Evolutionary conservation across 331 rosid genomes (phyloP), one percentile per base, ranked within the genome.

Genomic region (Stylosanthes scabra): DNA sequence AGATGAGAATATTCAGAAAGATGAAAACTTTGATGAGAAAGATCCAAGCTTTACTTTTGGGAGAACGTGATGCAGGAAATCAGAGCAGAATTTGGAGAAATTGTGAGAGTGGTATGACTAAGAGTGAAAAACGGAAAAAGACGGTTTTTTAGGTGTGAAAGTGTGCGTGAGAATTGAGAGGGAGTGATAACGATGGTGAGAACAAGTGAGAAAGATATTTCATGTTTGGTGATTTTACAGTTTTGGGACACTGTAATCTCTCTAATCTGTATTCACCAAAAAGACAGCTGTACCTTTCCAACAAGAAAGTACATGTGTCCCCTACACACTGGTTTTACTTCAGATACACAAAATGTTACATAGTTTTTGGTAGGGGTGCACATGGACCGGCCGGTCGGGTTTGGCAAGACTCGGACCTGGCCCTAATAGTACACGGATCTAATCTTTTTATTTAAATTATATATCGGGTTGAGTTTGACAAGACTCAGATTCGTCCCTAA

Each of bases 11-110:
- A 20, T 6, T 6, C 1, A 34, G 3, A 4, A 62, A 70, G 68
- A 54, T 42, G 37, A 13, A 0, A 57, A 81, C 40, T 58, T 85
- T 55, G 52, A 42, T 37, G 66, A 37, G 44, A n/a, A 66, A 64
- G 63, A 54, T 60, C 10, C 1, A 8, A 72, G 29, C 65, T 62
- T 75, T 73, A 15, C 7, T 6, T 51, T 51, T 5, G 15, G 54
- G 3, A 11, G 72, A 46, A 45, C 46, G 6, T 34, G 69, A n/a
- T 59, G 16, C 12, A 41, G 44, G 6, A 66, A 50, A 76, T 40
- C 8, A 46, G 51, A 46, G 54, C 37, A 47, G 54, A 47, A 47
- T 41, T 41, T 41, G 8, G 46, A 31, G 37, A 31, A 31, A 46
- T 46, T 46, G 54, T 11, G 54, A 49, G 54, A 49, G 54, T 49